These are phyloP conservation scores for Kazachstania taianensis DNA, from an alignment of 805 yeast species.

Conservation along the genomic window DNA sequence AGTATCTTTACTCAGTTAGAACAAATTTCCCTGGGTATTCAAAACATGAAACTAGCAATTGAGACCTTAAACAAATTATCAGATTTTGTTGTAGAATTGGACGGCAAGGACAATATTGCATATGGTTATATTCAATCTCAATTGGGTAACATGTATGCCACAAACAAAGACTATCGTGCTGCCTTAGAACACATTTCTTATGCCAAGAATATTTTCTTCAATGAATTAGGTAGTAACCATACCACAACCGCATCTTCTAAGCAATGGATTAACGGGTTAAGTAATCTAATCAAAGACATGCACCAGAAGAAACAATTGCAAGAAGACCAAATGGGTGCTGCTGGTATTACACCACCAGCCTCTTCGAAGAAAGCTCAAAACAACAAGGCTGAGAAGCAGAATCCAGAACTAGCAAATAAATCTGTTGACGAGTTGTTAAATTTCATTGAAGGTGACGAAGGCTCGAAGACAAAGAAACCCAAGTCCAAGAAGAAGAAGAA, in stretches of 20 bases:
- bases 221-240: conserved; percentile 58
- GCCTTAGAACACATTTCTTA: conserved; percentile 47
- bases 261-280: conserved; percentile 52
- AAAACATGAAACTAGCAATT: conserved; percentile 44
- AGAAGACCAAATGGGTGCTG: conserved; percentile 22
- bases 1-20: conserved; percentile 40
- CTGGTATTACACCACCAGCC: conserved; percentile 9
- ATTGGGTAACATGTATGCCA: conserved; percentile 49
- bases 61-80: conserved; percentile 45
- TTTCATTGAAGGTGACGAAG: conserved; percentile 53
- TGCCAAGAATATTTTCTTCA: conserved; percentile 48
- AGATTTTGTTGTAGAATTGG: conserved; percentile 38
- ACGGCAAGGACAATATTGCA: conserved; percentile 51
- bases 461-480: conserved; percentile 19
- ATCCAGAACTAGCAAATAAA: conserved; percentile 50
- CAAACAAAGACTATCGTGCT: conserved; percentile 40
- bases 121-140: conserved; percentile 63
- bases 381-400: conserved; percentile 30
- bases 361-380: conserved; percentile 4
- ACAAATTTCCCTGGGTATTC: conserved; percentile 51
- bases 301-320: conserved; percentile 21
- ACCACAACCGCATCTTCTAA: conserved; percentile 55
- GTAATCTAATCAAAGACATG: conserved; percentile 26
- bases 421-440: conserved; percentile 64
- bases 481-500: conserved; percentile 16